Evolutionary conservation across 805 yeast genomes (phyloP).

Genomic region (Yarrowia bubula): DNA sequence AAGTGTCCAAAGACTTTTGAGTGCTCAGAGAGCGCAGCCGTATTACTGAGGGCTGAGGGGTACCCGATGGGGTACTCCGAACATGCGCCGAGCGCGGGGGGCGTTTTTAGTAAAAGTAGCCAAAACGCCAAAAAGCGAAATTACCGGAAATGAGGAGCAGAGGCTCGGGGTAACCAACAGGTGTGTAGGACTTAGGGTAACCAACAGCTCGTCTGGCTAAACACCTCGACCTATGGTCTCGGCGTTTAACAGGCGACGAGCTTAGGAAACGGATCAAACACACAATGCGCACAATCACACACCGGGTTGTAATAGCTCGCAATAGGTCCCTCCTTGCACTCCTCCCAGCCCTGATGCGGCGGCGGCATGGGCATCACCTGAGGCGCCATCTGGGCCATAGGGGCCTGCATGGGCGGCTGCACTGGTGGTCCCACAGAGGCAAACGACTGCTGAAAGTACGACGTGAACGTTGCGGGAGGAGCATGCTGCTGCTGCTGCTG

Average conservation of each 20-base stretch:
- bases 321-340: slow-evolving; percentile 25
- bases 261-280: slow-evolving; percentile 24
- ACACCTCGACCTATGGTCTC: background rate
- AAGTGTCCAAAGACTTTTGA: slow-evolving; percentile 18
- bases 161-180: no score
- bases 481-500: background rate
- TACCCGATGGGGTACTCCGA: background rate
- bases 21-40: background rate
- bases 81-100: background rate
- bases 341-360: background rate
- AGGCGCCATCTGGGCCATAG: background rate
- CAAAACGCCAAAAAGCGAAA: no score
- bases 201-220: no score
- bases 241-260: slow-evolving; percentile 8
- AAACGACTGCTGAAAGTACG: slow-evolving; percentile 34
- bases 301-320: slow-evolving; percentile 20
- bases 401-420: slow-evolving; percentile 10
- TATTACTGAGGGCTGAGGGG: no score
- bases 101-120: no score
- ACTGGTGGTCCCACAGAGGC: slow-evolving; percentile 26
- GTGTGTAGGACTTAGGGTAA: no score
- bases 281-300: slow-evolving; percentile 24
- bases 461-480: slow-evolving; percentile 21
- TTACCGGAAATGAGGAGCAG: no score
- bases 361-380: slow-evolving; percentile 16